A percentile compares a stretch with the other conserved stretches of the same genome.
phyloP scores from a whole-genome alignment of 225 moss, liverwort and hornwort genomes.

The Physcomitrellopsis africana region DNA sequence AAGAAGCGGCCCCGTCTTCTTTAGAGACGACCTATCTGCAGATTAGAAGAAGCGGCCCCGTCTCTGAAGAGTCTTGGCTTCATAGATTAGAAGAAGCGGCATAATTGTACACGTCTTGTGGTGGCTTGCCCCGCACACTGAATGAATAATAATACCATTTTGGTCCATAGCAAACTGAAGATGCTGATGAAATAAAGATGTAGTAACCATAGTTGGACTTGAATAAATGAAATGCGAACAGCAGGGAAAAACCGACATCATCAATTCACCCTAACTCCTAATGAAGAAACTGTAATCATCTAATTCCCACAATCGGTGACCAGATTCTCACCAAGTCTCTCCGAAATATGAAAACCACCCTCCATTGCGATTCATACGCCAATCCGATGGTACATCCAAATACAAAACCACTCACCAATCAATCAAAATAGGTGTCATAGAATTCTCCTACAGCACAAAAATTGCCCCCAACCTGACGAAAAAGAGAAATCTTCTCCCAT shows the following conservation, averaged over 20 bases:
- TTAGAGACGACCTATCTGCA: not conserved
- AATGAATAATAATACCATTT: not conserved
- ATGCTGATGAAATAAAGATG: not conserved
- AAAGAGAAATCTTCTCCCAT: not conserved
- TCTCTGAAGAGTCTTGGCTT: too few relatives aligned
- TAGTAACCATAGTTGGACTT: not conserved
- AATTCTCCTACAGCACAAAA: too few relatives aligned
- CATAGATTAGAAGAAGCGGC: not conserved
- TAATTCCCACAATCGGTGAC: slow-evolving; percentile 1
- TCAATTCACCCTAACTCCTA: slow-evolving; percentile 27
- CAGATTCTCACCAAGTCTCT: slow-evolving; percentile 2
- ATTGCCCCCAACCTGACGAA: not conserved
- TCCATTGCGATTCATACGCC: slow-evolving; percentile 3
- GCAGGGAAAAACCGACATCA: not conserved
- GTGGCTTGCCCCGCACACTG: not conserved
- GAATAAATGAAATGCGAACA: not conserved
- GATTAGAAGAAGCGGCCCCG: too few relatives aligned
- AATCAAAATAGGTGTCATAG: not conserved
- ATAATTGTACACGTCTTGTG: too few relatives aligned
- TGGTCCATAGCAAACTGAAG: not conserved
- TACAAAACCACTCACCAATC: too few relatives aligned
- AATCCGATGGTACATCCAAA: slow-evolving; percentile 5
- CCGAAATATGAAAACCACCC: not conserved
- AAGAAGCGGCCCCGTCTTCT: not conserved
- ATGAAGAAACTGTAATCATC: slow-evolving; percentile 16